Evolutionary conservation across 176 grass and related monocot species (phyloP).

Genomic region (Phragmites australis): DNA sequence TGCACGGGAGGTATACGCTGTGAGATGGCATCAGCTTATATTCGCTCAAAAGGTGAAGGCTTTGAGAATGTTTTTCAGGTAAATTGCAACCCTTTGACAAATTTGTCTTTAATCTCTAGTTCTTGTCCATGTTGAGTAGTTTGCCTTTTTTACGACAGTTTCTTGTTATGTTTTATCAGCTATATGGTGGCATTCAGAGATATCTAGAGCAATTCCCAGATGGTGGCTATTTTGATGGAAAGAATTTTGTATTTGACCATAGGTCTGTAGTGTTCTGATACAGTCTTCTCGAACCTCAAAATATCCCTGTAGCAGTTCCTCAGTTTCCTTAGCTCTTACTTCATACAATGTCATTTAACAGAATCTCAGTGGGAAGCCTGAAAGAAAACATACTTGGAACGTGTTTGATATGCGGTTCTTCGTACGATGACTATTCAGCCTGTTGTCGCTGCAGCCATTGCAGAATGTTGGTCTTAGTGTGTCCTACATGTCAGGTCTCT

Average conservation of each 20-base stretch:
- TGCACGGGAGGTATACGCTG: slow-evolving; percentile 92
- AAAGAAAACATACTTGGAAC: slow-evolving; percentile 59
- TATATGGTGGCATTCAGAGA: slow-evolving; percentile 93
- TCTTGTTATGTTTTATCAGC: slow-evolving; percentile 48
- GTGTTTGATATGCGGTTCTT: slow-evolving; percentile 73
- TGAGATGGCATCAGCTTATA: slow-evolving; percentile 92
- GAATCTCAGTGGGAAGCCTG: slow-evolving; percentile 79
- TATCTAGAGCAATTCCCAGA: slow-evolving; percentile 89
- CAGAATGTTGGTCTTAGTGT: slow-evolving; percentile 86
- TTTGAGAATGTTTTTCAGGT: slow-evolving; percentile 95
- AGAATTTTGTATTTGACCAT: slow-evolving; percentile 98
- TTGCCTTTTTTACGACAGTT: slow-evolving; percentile 26
- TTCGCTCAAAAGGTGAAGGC: slow-evolving; percentile 80
- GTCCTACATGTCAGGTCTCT: slow-evolving; percentile 60
- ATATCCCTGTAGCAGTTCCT: slow-evolving; percentile 1
- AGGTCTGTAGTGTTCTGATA: slow-evolving; percentile 39
- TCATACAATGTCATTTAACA: slow-evolving; percentile 32
- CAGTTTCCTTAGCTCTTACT: slow-evolving; percentile 14
- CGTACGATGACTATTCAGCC: slow-evolving; percentile 84
- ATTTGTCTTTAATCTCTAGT: neutral
- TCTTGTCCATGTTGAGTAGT: slow-evolving; percentile 5
- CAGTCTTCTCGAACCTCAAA: neutral
- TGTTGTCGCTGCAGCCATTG: slow-evolving; percentile 73
- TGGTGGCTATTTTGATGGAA: slow-evolving; percentile 94
- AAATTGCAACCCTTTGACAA: neutral